Base-by-base conservation (phyloP, 2,329 filamentous ascomycete species). In the Alternaria angustiovoidea region DNA sequence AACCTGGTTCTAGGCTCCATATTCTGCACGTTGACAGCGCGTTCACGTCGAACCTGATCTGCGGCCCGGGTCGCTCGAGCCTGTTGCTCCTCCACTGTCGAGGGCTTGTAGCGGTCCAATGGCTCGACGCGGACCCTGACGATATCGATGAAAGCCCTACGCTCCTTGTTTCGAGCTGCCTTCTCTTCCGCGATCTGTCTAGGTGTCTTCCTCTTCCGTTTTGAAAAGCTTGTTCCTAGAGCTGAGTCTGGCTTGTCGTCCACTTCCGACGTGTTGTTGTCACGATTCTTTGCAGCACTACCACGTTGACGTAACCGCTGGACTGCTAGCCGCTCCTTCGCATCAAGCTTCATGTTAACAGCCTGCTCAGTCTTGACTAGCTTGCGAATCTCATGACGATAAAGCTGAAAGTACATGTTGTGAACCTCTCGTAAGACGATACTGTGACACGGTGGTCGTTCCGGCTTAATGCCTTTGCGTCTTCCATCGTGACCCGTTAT, bases 401-500 rank as follows among this genome's bases (percentile, higher is more conserved):
- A 26, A 4, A 55, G 32, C 28, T 59, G 55, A 11, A 28, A 55
- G 22, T 59, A 47, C 55, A 59, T 59, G 12, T 34, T 43, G 11
- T 20, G 47, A 7, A 59, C 51, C 16, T 59, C 59, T 9, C 59
- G 55, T 38, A 11, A 53, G 34, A 8, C 41, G 42, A 3, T 44
- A 18, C 32, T 47, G 14, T 2, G 51, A 43, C 18, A 9, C 14
- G 59, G 55, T 16, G 47, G 18, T 24, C 46, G 24, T 16, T 46
- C 16, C 1, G 46, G 32, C 28, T 41, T 5, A 20, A 7, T 22
- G 36, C 3, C 51, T 30, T 22, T 7, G 41, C 55, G 34, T 41
- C 11, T 7, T 18, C 18, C 28, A 47, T 62, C 51, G 7, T 7
- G 30, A 14, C 18, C 18, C 2, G 32, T 38, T 5, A 41, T 16